phyloP scores from a whole-genome alignment of 2,329 filamentous ascomycete species.

The Septoria petroselini region DNA sequence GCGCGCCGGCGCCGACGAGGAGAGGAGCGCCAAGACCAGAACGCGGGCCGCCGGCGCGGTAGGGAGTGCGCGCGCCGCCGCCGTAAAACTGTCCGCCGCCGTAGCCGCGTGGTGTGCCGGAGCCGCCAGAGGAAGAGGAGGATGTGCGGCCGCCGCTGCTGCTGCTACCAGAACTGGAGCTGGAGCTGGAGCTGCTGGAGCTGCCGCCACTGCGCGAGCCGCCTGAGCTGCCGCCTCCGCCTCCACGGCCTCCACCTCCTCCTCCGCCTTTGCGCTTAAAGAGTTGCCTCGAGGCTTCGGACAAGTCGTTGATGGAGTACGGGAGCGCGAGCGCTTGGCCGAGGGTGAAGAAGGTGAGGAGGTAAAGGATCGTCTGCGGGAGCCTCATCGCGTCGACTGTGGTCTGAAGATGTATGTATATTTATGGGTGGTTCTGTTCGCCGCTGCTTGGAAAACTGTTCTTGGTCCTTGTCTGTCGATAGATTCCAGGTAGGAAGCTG shows the following conservation, averaged over 20 bases:
- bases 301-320: conserved; percentile 35
- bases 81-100: conserved; percentile 62
- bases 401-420: conserved; percentile 14
- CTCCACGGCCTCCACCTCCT: conserved; percentile 44
- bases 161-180: conserved; percentile 22
- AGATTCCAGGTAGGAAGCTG: not conserved
- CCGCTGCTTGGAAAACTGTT: not conserved
- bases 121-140: conserved; percentile 48
- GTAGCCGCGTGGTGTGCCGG: conserved; percentile 56
- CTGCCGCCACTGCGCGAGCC: conserved; percentile 24
- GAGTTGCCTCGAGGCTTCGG: conserved; percentile 33
- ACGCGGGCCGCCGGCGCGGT: conserved; percentile 52
- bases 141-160: conserved; percentile 41
- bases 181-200: conserved; percentile 20
- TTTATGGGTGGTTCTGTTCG: no score
- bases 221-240: conserved; percentile 35
- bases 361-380: conserved; percentile 29
- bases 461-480: not conserved
- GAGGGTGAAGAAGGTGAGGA: conserved; percentile 33
- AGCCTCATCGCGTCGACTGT: no score
- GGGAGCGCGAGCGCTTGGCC: conserved; percentile 36
- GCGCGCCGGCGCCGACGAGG: conserved; percentile 50
- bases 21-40: conserved; percentile 50
- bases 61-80: conserved; percentile 63
- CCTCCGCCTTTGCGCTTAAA: conserved; percentile 51